Evolutionary conservation across 2,329 filamentous ascomycete species (phyloP), one percentile per base, ranked within the genome.

Genomic region (Aspergillus amoenus): DNA sequence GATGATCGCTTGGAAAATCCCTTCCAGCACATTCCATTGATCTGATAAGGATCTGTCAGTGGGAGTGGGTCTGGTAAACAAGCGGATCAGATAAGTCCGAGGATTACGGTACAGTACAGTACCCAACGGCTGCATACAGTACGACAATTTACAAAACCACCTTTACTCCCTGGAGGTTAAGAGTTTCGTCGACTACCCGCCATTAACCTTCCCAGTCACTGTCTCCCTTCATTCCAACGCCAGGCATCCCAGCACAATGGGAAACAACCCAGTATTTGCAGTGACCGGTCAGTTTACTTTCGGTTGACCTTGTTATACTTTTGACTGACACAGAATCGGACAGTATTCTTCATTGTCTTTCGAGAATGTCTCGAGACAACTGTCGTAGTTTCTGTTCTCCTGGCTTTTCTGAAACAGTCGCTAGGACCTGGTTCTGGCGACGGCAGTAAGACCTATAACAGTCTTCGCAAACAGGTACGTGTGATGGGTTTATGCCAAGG

Each of bases 331-430:
- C 12, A 11, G 18, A 5, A 42, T 27, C 7, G 13, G 22, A 21
- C 54, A 81, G 85, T 96, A 55, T 96, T 96, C 79, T 93, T 96
- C 78, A 90, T 96, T 72, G 87, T 90, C 76, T 94, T 96, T 72
- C 87, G 92, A 69, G 92, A 96, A 77, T 86, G 86, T 42, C 79
- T 96, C 47, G 91, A 96, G 79, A 89, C 88, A 1, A 87, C 84
- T 68, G 91, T 96, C 69, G 90, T 96, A 66, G 86, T 95, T 61
- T 93, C 91, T 0, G 88, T 96, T n/a, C 80, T 96, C 34, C 83
- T 96, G 41, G 86, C 91, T 21, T 95, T 94, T 71, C 78, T 95
- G 57, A 94, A 93, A 73, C 89, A 94, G 72, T 90, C 88, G 3
- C 82, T 95, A 39, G 85, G 85, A 0, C 84, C n/a, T 8, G n/a